Conservation (phyloP, 345 rosid species). For the Luvunga scandens region DNA sequence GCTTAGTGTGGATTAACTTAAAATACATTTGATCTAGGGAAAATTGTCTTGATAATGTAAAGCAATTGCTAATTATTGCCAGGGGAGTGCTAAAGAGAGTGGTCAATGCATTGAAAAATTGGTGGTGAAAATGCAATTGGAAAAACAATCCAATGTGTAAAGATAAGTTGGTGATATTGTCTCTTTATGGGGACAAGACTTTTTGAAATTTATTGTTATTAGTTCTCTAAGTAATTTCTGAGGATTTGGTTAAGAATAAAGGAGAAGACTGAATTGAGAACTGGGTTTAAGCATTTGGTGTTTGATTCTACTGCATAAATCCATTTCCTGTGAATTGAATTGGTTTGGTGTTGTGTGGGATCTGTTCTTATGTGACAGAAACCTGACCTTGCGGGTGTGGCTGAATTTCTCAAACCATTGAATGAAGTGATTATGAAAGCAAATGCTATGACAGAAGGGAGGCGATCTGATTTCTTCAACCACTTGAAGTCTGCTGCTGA, state of each 20-base stretch:
- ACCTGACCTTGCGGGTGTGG: constrained; percentile 71
- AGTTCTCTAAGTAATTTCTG: not conserved
- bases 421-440: constrained; percentile 79
- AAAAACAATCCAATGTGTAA: not conserved
- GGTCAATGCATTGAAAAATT: not conserved
- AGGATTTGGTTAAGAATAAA: not conserved
- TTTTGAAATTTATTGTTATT: not conserved
- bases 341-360: constrained; percentile 5
- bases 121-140: not conserved
- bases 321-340: not conserved
- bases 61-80: not conserved
- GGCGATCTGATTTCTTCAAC: constrained; percentile 81
- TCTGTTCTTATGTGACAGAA: constrained; percentile 50
- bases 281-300: not conserved
- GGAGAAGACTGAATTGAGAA: not conserved
- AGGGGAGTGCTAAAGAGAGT: not conserved
- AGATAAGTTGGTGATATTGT: not conserved
- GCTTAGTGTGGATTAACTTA: not conserved
- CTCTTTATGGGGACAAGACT: not conserved
- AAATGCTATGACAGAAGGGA: constrained; percentile 73
- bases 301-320: not conserved
- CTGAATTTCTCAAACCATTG: constrained; percentile 78
- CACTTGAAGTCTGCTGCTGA: constrained; percentile 81
- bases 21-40: not conserved
- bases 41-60: not conserved